Conservation (phyloP, 495 filamentous ascomycete genomes). For the Aspergillus sclerotiicarbonarius region DNA sequence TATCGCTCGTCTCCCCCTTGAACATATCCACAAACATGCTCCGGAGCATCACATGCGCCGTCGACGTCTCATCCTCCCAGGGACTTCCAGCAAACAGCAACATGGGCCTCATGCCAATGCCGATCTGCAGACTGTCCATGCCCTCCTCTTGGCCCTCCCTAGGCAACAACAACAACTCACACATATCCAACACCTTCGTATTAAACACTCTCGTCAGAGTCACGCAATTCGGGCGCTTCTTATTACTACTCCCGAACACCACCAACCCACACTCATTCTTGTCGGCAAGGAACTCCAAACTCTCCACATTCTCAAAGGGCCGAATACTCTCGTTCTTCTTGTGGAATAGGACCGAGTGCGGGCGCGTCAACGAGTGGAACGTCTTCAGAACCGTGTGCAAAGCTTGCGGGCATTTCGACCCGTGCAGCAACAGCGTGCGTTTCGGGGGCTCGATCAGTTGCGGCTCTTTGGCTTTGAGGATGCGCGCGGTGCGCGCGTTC, state of each 20-base stretch:
- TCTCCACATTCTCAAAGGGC: slow-evolving; percentile 86
- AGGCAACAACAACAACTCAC: slow-evolving; percentile 79
- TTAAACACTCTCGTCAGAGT: slow-evolving; percentile 81
- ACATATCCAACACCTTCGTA: slow-evolving; percentile 86
- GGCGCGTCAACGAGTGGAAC: slow-evolving; percentile 75
- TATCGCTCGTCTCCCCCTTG: slow-evolving; percentile 67
- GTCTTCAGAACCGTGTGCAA: slow-evolving; percentile 78
- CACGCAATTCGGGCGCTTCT: slow-evolving; percentile 89
- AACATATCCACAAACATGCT: slow-evolving; percentile 89
- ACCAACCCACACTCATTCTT: slow-evolving; percentile 90
- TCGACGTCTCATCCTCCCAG: slow-evolving; percentile 74
- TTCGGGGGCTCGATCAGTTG: slow-evolving; percentile 86
- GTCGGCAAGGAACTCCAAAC: slow-evolving; percentile 86
- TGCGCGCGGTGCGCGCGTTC: slow-evolving; percentile 90
- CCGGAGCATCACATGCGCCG: slow-evolving; percentile 78
- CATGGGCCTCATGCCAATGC: slow-evolving; percentile 72
- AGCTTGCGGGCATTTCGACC: slow-evolving; percentile 73
- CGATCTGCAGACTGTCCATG: slow-evolving; percentile 71
- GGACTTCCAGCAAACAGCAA: slow-evolving; percentile 79
- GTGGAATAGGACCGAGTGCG: slow-evolving; percentile 78
- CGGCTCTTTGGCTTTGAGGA: slow-evolving; percentile 86
- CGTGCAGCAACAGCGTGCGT: slow-evolving; percentile 79
- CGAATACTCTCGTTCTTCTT: slow-evolving; percentile 89
- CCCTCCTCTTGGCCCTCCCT: slow-evolving; percentile 63
- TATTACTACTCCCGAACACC: slow-evolving; percentile 77